Percentiles rank a stretch among this genome's conserved stretches.
phyloP scores from a whole-genome alignment of 139 green algal species.

The Gonium pectorale region DNA sequence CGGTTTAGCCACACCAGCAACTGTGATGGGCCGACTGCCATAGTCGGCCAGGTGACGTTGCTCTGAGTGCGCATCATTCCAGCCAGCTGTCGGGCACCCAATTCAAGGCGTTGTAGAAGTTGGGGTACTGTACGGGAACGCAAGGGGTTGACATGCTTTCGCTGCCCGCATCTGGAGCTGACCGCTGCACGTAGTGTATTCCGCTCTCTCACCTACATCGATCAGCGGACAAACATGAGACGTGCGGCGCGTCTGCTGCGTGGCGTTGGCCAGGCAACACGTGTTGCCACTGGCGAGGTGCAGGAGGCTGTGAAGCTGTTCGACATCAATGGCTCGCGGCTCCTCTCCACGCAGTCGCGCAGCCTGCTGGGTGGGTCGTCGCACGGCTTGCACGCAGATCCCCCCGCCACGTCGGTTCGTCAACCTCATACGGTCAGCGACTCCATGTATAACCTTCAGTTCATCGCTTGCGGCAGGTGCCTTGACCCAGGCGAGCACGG shows the following conservation, averaged over 20 bases:
- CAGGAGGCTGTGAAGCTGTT: constrained; percentile 37
- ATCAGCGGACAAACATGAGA: constrained; percentile 24
- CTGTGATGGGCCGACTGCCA: no score
- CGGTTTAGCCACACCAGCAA: no score
- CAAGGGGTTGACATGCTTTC: no score
- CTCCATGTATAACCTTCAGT: background rate
- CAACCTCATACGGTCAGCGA: background rate
- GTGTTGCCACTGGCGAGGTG: background rate
- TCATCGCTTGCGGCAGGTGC: background rate
- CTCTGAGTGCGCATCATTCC: no score
- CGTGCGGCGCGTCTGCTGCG: constrained; percentile 38
- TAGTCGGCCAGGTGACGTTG: no score
- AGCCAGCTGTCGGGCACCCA: no score
- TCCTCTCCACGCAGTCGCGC: background rate
- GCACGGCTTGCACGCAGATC: constrained; percentile 11
- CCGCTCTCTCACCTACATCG: no score
- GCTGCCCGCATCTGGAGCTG: no score
- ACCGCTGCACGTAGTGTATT: no score
- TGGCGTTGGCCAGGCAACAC: constrained; percentile 16
- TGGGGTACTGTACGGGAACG: no score
- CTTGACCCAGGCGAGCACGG: constrained; percentile 9
- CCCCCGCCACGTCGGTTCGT: background rate
- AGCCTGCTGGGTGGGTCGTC: background rate
- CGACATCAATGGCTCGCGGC: constrained; percentile 27
- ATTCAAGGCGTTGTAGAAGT: no score